These are phyloP conservation scores for Leucocoprinus birnbaumii DNA, from an alignment of 768 basidiomycete genomes.

Conservation along the genomic window DNA sequence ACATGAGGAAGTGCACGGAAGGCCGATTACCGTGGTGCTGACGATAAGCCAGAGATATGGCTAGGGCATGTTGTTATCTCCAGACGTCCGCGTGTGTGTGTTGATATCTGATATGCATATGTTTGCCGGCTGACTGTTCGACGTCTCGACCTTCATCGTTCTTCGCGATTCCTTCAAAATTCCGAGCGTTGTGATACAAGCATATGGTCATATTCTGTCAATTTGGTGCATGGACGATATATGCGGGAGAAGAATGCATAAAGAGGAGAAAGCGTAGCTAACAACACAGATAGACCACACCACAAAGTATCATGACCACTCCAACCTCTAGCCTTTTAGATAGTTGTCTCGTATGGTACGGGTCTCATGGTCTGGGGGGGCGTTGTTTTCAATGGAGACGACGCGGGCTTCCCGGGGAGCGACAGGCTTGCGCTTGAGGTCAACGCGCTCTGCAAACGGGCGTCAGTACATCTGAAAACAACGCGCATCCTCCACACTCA, in stretches of 20 bases:
- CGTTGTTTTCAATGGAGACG: conserved; percentile 72
- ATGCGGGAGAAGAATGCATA: conserved; percentile 10
- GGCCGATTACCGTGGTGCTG: no score
- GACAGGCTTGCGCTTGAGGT: conserved; percentile 82
- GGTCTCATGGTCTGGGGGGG: conserved; percentile 92
- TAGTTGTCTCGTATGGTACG: conserved; percentile 93
- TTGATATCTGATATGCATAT: no score
- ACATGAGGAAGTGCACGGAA: no score
- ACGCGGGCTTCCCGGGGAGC: conserved; percentile 78
- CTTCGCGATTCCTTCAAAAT: no score
- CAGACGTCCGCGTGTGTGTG: not conserved
- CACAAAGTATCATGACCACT: conserved; percentile 13
- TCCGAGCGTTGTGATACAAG: not conserved
- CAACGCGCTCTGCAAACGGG: conserved; percentile 60
- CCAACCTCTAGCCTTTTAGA: conserved; percentile 49
- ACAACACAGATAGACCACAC: conserved; percentile 22
- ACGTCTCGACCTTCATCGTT: no score
- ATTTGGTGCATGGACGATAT: conserved; percentile 9
- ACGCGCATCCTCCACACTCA: conserved; percentile 39
- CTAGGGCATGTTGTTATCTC: not conserved
- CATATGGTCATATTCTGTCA: conserved; percentile 18
- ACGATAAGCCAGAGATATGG: not conserved
- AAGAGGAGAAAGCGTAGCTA: conserved; percentile 21
- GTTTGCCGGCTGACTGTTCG: no score
- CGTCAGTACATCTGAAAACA: not conserved